Evolutionary conservation across 1,284 basidiomycete species (phyloP), one percentile per base, ranked within the genome.

Genomic region (Phylloporus sp.): DNA sequence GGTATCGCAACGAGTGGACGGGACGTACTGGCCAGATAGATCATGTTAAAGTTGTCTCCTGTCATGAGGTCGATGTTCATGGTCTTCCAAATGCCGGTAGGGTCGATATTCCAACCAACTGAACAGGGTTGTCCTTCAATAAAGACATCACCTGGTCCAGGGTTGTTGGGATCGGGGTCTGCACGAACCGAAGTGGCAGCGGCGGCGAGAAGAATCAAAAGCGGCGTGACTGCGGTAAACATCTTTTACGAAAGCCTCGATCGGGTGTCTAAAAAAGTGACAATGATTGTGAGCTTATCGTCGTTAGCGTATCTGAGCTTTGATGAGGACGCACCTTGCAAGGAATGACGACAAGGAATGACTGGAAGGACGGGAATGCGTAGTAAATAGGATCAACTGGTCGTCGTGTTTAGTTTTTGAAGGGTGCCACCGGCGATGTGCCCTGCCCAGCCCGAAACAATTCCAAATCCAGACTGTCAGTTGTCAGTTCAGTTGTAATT

Each of bases 21-120:
- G 46, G 42, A 81, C 87, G 64, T 67, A 92, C 91, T 86, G 6
- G 85, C 86, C 61, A 94, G 71, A 69, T 84, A 84, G 56, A 86
- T 76, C 92, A 95, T 95, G 54, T 81, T 68, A 42, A 81, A 75
- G 78, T 95, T 95, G 69, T 82, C 75, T 10, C 93, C 93, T 0
- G 90, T 89, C 91, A 93, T 94, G 68, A 95, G 84, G 75, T 93
- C 81, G 62, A 94, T 89, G 62, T 80, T 77, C 85, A 88, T 91
- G 61, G 76, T 74, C 71, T 82, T 86, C 91, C 92, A 93, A 11
- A 68, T 67, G 22, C 85, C 85, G 3, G 83, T 80, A 6, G 77
- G 65, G 70, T 92, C 90, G 7, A 76, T 77, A 1, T 72, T 71
- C 90, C 90, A 93, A 6, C 72, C 69, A 52, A 88, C 79, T 13